Conservation (phyloP, 1,284 basidiomycete genomes). For the Chiua sp. region DNA sequence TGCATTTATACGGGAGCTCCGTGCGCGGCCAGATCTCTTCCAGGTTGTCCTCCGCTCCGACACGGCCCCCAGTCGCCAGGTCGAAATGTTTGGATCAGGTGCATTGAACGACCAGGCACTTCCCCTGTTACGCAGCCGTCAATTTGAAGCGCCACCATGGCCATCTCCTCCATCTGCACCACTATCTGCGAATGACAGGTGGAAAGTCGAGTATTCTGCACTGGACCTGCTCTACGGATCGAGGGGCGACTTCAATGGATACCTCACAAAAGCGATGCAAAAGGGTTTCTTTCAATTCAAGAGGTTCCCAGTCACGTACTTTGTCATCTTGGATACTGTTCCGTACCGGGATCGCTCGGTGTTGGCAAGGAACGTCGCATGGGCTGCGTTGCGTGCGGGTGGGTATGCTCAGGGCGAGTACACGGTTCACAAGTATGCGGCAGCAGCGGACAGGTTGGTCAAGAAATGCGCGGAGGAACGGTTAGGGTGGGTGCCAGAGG, state of each 20-base stretch:
- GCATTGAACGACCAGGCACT: constrained; percentile 3
- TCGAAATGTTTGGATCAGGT: constrained; percentile 32
- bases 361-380: constrained; percentile 22
- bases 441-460: constrained; percentile 16
- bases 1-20: constrained; percentile 35
- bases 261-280: constrained; percentile 4
- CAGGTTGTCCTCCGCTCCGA: constrained; percentile 37
- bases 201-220: constrained; percentile 20
- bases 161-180: background rate
- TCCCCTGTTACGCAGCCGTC: constrained; percentile 16
- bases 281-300: constrained; percentile 33
- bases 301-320: constrained; percentile 37
- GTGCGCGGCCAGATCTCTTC: constrained; percentile 36
- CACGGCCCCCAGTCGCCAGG: constrained; percentile 24
- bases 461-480: constrained; percentile 16
- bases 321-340: constrained; percentile 33
- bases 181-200: constrained; percentile 6
- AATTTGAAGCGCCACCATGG: constrained; percentile 31
- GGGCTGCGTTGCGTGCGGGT: constrained; percentile 22
- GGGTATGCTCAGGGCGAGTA: constrained; percentile 20
- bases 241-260: constrained; percentile 4
- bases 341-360: constrained; percentile 13
- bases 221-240: constrained; percentile 28
- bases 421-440: constrained; percentile 15
- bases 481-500: constrained; percentile 18